These are phyloP conservation scores for Vigna trinervia DNA, from an alignment of 306 rosid genomes.

Conservation along the genomic window DNA sequence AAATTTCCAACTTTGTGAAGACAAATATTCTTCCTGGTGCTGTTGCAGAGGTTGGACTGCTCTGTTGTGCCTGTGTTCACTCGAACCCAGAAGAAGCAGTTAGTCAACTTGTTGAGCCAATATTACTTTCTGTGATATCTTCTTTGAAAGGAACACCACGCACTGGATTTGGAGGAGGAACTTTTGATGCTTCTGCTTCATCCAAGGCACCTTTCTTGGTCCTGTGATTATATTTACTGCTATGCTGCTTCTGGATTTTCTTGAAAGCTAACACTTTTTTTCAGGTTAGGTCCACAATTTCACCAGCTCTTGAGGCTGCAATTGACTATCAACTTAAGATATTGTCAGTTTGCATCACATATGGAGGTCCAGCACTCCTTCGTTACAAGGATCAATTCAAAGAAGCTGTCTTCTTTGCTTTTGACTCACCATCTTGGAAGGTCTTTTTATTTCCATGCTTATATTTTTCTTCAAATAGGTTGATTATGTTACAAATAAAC, in stretches of 20 bases:
- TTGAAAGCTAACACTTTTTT: conserved; percentile 43
- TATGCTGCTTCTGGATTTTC: conserved; percentile 39
- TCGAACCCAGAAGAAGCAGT: conserved; percentile 94
- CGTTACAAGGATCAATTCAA: conserved; percentile 77
- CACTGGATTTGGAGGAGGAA: conserved; percentile 92
- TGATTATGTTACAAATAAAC: conserved; percentile 16
- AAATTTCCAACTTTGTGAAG: conserved; percentile 91
- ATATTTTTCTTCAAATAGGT: conserved; percentile 35
- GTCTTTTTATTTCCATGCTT: conserved; percentile 51
- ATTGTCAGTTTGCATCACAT: conserved; percentile 86
- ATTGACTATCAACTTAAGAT: conserved; percentile 90
- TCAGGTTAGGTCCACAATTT: conserved; percentile 83
- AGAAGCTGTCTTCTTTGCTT: conserved; percentile 80
- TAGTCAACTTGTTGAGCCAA: conserved; percentile 82
- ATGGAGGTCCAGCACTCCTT: conserved; percentile 85
- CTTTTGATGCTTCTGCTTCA: conserved; percentile 57
- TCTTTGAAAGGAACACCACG: conserved; percentile 80
- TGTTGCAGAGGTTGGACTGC: conserved; percentile 97
- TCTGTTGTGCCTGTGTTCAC: conserved; percentile 95
- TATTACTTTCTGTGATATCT: conserved; percentile 76
- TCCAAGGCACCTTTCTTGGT: conserved; percentile 62
- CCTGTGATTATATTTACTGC: conserved; percentile 39
- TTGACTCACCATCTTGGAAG: conserved; percentile 99
- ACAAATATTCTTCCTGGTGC: conserved; percentile 99
- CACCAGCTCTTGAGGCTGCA: conserved; percentile 98